Conservation (phyloP, 2,329 filamentous ascomycete species). For the Colletotrichum karsti region DNA sequence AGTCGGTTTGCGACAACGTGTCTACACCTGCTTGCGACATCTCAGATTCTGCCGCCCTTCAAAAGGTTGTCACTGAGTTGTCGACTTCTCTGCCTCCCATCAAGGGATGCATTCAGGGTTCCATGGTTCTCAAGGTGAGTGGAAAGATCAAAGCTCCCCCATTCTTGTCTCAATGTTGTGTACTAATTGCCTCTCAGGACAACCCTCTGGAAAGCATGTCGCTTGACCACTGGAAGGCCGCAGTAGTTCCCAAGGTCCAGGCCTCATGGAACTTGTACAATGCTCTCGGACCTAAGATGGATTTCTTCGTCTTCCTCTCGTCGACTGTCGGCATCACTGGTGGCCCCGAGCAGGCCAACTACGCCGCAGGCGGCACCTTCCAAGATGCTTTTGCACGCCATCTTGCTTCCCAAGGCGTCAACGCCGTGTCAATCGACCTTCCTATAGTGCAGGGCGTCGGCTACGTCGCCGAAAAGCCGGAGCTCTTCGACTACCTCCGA, state of each 20-base stretch:
- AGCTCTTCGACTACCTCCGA: constrained; percentile 30
- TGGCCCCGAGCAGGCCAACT: constrained; percentile 49
- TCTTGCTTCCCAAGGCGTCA: constrained; percentile 46
- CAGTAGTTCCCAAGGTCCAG: constrained; percentile 41
- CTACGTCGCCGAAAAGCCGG: constrained; percentile 57
- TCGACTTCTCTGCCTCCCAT: constrained; percentile 16
- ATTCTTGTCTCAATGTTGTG: too few species aligned
- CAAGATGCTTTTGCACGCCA: constrained; percentile 51
- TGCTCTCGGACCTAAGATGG: constrained; percentile 38
- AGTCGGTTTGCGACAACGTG: constrained; percentile 10
- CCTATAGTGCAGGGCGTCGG: constrained; percentile 59
- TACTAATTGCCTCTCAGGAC: constrained; percentile 26
- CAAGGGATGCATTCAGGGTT: constrained; percentile 26
- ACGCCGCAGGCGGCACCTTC: constrained; percentile 52
- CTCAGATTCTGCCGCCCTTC: constrained; percentile 12
- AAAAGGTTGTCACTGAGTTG: not conserved
- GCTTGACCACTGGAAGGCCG: constrained; percentile 26
- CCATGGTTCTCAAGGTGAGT: constrained; percentile 34
- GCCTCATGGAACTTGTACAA: constrained; percentile 40
- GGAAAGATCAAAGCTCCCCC: too few species aligned
- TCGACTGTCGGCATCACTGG: constrained; percentile 38
- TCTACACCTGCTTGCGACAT: constrained; percentile 31
- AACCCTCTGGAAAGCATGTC: constrained; percentile 28
- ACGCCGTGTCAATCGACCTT: constrained; percentile 59
- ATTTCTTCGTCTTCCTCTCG: constrained; percentile 46